Evolutionary conservation across 495 filamentous ascomycete species (phyloP).

Genomic region (Lentithecium fluviatile): DNA sequence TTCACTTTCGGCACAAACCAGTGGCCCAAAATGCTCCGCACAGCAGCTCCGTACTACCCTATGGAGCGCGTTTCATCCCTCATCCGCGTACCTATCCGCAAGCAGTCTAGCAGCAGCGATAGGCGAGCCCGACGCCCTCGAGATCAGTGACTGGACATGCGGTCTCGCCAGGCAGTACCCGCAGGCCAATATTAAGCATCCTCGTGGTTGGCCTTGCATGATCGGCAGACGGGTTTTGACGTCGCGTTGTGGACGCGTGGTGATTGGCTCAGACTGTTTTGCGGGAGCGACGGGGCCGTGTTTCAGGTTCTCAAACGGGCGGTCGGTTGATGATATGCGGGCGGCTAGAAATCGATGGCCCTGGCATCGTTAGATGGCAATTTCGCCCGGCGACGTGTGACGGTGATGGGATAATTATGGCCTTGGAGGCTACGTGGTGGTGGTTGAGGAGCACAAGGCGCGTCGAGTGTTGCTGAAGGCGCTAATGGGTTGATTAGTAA

Average conservation of each 20-base stretch:
- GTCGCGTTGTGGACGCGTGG: slow-evolving; percentile 22
- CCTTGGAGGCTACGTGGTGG: too few relatives aligned
- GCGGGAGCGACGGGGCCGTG: slow-evolving; percentile 22
- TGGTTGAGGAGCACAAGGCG: too few relatives aligned
- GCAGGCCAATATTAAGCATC: slow-evolving; percentile 26
- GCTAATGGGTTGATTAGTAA: too few relatives aligned
- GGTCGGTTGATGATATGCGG: slow-evolving; percentile 15
- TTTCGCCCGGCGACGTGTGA: neutral
- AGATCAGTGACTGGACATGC: slow-evolving; percentile 13
- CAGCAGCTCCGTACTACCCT: neutral
- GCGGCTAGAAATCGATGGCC: slow-evolving; percentile 26
- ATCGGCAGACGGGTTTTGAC: slow-evolving; percentile 29
- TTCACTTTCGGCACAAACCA: slow-evolving; percentile 16
- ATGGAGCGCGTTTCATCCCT: slow-evolving; percentile 28
- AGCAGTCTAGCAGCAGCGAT: slow-evolving; percentile 16
- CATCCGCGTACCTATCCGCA: neutral
- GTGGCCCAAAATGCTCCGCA: slow-evolving; percentile 31
- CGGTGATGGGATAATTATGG: too few relatives aligned
- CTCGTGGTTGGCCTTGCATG: slow-evolving; percentile 11
- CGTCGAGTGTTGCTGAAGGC: too few relatives aligned
- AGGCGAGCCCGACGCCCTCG: slow-evolving; percentile 10
- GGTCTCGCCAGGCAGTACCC: slow-evolving; percentile 1
- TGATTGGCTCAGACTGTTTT: slow-evolving; percentile 32
- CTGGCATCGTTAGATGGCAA: slow-evolving; percentile 9
- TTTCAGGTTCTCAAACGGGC: slow-evolving; percentile 37